Base-by-base conservation (phyloP, 2,329 filamentous ascomycete species). In the Aspergillus proliferans region DNA sequence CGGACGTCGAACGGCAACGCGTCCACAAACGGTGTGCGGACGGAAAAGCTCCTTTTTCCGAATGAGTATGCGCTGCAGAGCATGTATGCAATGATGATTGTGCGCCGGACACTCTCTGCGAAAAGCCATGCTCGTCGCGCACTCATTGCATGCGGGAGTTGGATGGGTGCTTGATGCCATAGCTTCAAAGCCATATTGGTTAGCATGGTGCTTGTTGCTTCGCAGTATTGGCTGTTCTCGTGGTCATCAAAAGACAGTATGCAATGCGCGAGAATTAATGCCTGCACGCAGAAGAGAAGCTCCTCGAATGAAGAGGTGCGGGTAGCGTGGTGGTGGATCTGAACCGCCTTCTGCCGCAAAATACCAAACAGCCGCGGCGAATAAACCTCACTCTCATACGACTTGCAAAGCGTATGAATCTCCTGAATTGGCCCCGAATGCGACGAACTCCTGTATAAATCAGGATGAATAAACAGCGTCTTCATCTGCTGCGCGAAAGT, bases 51-150 rank as follows among this genome's bases (percentile, higher is more conserved):
- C 12, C 58, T 46, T 33, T 48, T 60, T 3, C 56, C 49, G 6
- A 66, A 52, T 1, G 63, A 63, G 49, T 66, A 68, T 2, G 61
- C 58, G 12, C 62, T 65, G 18, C 55, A 51, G 5, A 69, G 49
- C 43, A 68, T 59, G 19, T 63, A 57, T 18, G 55, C 59, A 44
- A 68, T 61, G 12, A 62, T 65, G 12, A 66, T 62, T 0, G 64
- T 68, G 5, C 64, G 57, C 0, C 66, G 55, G 10, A 64, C 60
- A 24, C 59, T 64, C 46, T 68, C 66, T 1, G 52, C 63, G 2
- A 67, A 58, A 7, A 67, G 46, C 65, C 65, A 68, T 3, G 63
- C 62, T 2, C 56, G 56, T 50, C 60, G 56, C 3, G 58, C 56
- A 19, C 53, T 59, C 14, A 64, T 44, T 0, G 47, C 54, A 7